Base-by-base conservation (phyloP, 2,329 filamentous ascomycete genomes). In the Fusarium tuaranense region DNA sequence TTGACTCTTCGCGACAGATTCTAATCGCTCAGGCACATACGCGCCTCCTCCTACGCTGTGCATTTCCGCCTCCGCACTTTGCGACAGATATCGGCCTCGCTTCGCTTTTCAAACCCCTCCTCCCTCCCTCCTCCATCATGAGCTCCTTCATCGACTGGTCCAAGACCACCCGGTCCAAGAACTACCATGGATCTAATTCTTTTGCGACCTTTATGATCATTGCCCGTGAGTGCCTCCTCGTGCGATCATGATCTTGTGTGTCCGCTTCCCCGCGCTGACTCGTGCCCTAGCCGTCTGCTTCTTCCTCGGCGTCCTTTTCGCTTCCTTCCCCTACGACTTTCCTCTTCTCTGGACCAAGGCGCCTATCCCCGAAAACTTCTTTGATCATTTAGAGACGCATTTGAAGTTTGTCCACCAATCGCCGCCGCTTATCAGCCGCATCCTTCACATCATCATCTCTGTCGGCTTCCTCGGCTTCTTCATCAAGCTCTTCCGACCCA, bases 141-240 rank as follows among this genome's bases (percentile, higher is more conserved):
- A 78, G 74, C 67, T 76, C 75, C 74, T 84, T 82, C 74, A 84
- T 90, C 74, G 88, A 90, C 79, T 88, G 86, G 84, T 85, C 84
- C 76, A 91, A 91, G 84, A 90, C 85, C 76, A 88, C 88, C 69
- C 86, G 84, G 82, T 90, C 89, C 69, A 86, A 84, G 78, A 84
- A 89, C 83, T 90, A 91, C 79, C 86, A 86, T 75, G 89, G 90
- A 67, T 88, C 90, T 59, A 86, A 87, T 79, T 95, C 95, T 60
- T 99, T 99, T 83, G 95, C 95, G 84, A 98, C 97, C 57, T 98
- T 98, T 82, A 92, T 99, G 84, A 98, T 99, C 82, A 92, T 98
- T 77, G 95, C 95, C 76, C 95, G 96, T 98, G 90, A 82, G 94
- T 91, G 46, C 67, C 39, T 74, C 64, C 55, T 67, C 32, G n/a